A percentile compares a stretch with the other conserved stretches of the same genome.
Conservation (phyloP, 441 rosid species). For the Pelargonium citronellum region DNA sequence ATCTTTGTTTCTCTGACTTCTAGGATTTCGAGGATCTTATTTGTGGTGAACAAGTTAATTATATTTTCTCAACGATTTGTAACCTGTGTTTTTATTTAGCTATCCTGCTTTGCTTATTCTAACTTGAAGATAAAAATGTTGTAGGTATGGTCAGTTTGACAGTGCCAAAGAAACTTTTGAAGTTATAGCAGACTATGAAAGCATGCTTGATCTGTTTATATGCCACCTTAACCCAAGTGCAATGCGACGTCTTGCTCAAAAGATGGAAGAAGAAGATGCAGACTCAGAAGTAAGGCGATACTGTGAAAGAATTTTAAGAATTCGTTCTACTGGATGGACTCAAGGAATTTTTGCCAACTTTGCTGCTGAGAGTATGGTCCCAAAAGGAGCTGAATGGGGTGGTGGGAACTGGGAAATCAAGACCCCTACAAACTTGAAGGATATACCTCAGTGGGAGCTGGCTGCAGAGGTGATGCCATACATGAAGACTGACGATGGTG, state of each 20-base stretch:
- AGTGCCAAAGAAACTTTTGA: conserved; percentile 95
- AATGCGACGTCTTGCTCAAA: conserved; percentile 96
- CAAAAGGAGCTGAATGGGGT: conserved; percentile 98
- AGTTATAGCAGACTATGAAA: conserved; percentile 90
- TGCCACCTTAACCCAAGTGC: conserved; percentile 99
- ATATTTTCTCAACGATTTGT: neutral
- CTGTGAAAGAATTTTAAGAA: conserved; percentile 88
- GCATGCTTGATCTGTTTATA: conserved; percentile 90
- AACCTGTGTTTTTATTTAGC: neutral
- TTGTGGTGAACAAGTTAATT: neutral
- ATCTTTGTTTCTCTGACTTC: neutral
- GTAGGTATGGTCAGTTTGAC: conserved; percentile 95
- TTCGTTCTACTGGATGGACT: conserved; percentile 92
- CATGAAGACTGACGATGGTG: conserved; percentile 91
- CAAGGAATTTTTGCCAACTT: conserved; percentile 97
- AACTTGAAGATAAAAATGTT: conserved; percentile 26
- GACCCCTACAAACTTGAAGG: conserved; percentile 75
- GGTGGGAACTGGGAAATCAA: conserved; percentile 99
- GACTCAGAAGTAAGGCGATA: conserved; percentile 86
- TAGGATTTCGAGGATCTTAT: neutral
- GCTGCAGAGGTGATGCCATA: conserved; percentile 98
- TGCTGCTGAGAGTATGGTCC: conserved; percentile 99
- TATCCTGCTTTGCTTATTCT: conserved; percentile 10
- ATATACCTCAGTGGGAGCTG: conserved; percentile 85
- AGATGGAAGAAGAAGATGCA: conserved; percentile 82